Conservation (phyloP, 176 grass and related monocot species). For the Avena sativa region DNA sequence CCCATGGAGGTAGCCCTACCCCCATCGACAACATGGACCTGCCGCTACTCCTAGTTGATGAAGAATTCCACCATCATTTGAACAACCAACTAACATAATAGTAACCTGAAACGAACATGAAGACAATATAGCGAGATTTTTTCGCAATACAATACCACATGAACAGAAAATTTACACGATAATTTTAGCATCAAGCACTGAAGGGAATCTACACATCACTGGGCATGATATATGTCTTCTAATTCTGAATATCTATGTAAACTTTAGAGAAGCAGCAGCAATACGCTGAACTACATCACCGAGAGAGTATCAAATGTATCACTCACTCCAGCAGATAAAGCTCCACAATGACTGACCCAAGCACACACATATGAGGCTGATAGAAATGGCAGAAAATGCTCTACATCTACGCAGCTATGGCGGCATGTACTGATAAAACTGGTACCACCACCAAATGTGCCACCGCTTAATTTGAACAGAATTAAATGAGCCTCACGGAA, state of each 20-base stretch:
- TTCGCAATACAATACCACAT: too few species aligned
- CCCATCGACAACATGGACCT: not conserved
- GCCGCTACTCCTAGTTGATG: not conserved
- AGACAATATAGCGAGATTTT: not conserved
- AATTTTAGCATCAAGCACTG: too few species aligned
- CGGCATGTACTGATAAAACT: too few species aligned
- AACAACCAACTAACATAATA: not conserved
- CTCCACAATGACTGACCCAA: conserved; percentile 9
- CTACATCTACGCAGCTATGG: too few species aligned
- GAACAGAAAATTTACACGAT: too few species aligned
- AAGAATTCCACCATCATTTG: not conserved
- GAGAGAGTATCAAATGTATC: not conserved
- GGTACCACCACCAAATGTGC: too few species aligned
- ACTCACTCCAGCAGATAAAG: not conserved
- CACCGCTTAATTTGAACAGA: too few species aligned
- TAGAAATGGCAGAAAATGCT: too few species aligned
- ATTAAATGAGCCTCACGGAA: too few species aligned
- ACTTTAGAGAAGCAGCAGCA: conserved; percentile 40
- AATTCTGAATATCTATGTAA: conserved; percentile 20
- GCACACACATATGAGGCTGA: not conserved
- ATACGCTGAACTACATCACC: not conserved
- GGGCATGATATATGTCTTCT: not conserved
- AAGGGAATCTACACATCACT: too few species aligned
- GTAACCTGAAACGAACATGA: not conserved
- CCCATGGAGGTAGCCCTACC: not conserved